These are phyloP conservation scores for Termitomyces sp. DNA, from an alignment of 768 basidiomycete species.

Conservation along the genomic window DNA sequence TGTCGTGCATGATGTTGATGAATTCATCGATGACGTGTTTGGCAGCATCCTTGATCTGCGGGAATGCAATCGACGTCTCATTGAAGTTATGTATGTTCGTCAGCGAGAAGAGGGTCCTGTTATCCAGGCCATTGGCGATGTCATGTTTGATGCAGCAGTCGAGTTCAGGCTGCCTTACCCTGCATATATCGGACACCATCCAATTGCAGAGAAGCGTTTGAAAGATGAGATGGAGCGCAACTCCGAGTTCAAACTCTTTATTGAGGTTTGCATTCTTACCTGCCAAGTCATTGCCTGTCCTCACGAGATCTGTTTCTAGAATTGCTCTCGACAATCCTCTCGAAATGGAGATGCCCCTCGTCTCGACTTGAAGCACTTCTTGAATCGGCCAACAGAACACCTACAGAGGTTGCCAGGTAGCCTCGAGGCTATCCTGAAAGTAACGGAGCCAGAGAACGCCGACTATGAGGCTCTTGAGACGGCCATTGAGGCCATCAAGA, in stretches of 20 bases:
- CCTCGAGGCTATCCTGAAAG: slow-evolving; percentile 80
- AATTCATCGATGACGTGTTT: slow-evolving; percentile 88
- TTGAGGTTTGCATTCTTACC: slow-evolving; percentile 56
- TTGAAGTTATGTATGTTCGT: slow-evolving; percentile 82
- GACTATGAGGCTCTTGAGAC: slow-evolving; percentile 81
- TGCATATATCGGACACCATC: slow-evolving; percentile 78
- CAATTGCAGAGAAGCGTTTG: slow-evolving; percentile 78
- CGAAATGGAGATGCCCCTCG: slow-evolving; percentile 34
- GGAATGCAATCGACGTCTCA: slow-evolving; percentile 74
- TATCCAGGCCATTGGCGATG: slow-evolving; percentile 82
- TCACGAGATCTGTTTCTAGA: slow-evolving; percentile 20
- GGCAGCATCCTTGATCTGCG: slow-evolving; percentile 86
- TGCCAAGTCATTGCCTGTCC: background rate
- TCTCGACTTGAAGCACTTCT: slow-evolving; percentile 70
- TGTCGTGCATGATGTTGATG: slow-evolving; percentile 53
- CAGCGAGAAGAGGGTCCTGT: slow-evolving; percentile 83
- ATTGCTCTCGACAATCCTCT: slow-evolving; percentile 35
- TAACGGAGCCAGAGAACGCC: slow-evolving; percentile 75
- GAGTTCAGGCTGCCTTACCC: slow-evolving; percentile 88
- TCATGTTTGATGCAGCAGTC: slow-evolving; percentile 81
- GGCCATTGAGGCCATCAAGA: slow-evolving; percentile 80
- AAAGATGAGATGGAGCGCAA: slow-evolving; percentile 85
- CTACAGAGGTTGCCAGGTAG: slow-evolving; percentile 80
- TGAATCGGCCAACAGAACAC: slow-evolving; percentile 77
- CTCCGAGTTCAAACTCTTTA: slow-evolving; percentile 73